Conservation (phyloP, 305 asterid genomes). For the Fraxinus sp. region DNA sequence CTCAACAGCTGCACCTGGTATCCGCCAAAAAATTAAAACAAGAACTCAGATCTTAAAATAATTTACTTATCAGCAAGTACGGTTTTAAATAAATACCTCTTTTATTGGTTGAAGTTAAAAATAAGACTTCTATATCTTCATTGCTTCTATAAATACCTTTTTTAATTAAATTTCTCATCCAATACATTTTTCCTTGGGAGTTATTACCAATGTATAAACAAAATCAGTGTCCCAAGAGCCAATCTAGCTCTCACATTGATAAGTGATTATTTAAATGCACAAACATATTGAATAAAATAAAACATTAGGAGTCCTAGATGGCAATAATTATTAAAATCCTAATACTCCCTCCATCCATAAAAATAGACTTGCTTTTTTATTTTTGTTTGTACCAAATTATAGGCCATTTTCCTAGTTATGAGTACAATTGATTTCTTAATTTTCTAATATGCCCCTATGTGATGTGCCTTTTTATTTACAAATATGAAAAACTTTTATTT, state of each 20-base stretch:
- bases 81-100: neutral
- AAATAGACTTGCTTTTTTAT: neutral
- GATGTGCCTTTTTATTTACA: neutral
- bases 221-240: neutral
- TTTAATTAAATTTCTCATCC: neutral
- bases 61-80: neutral
- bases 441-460: neutral
- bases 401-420: neutral
- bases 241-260: neutral
- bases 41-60: neutral
- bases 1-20: constrained; percentile 71
- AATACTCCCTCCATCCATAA: neutral
- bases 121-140: neutral
- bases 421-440: neutral
- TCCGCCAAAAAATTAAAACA: neutral
- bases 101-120: neutral
- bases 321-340: neutral
- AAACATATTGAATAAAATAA: neutral
- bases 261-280: neutral
- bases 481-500: neutral
- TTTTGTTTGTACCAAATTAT: neutral
- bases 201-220: neutral
- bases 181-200: neutral
- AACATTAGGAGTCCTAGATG: neutral
- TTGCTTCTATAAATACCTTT: neutral